Percentiles rank a stretch among this genome's conserved stretches.
These are phyloP conservation scores for Medicago arabica DNA, from an alignment of 306 rosid genomes.

Conservation along the genomic window DNA sequence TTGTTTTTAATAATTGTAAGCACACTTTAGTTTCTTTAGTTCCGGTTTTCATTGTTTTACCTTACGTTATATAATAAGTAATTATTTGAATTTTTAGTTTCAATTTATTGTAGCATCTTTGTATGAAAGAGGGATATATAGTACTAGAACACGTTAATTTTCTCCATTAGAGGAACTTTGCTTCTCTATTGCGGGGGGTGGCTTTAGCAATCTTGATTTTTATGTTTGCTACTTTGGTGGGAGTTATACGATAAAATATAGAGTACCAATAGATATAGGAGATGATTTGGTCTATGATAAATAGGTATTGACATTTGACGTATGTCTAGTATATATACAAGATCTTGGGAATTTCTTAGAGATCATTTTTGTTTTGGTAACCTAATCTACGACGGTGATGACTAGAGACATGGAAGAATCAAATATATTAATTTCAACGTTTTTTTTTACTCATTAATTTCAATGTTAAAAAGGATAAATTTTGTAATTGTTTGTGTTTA, in stretches of 20 bases:
- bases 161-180: background rate
- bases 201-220: background rate
- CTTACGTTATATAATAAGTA: background rate
- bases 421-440: background rate
- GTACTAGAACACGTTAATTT: background rate
- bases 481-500: background rate
- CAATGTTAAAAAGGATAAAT: background rate
- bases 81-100: background rate
- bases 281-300: conserved; percentile 6
- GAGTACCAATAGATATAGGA: no score
- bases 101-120: background rate
- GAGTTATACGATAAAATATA: no score
- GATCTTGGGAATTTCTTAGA: background rate
- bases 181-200: background rate
- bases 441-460: background rate
- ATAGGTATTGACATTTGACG: background rate
- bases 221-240: background rate
- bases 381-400: background rate
- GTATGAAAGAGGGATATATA: background rate
- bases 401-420: background rate
- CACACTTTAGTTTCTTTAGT: background rate
- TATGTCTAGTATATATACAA: background rate
- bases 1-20: background rate
- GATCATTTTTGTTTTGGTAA: background rate
- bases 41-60: background rate